These are phyloP conservation scores for Trypethelium eluteriae DNA, from an alignment of 495 filamentous ascomycete species.

Conservation along the genomic window DNA sequence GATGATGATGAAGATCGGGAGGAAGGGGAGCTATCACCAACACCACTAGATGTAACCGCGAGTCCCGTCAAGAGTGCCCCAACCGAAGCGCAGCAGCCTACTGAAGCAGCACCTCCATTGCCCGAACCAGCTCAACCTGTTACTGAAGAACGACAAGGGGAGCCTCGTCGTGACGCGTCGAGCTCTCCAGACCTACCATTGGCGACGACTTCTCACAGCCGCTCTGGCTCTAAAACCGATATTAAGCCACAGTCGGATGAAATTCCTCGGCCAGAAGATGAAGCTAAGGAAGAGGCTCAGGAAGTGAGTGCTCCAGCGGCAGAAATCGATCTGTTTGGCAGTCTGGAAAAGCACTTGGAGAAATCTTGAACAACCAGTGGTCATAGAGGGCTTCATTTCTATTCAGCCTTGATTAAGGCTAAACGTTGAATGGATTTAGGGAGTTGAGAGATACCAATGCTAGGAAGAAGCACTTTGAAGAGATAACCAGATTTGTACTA, in stretches of 20 bases:
- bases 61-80: slow-evolving; percentile 14
- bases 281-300: slow-evolving; percentile 12
- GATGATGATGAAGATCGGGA: slow-evolving; percentile 31
- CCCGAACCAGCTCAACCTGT: background rate
- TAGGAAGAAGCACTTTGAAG: background rate
- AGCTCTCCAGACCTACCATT: slow-evolving; percentile 34
- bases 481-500: background rate
- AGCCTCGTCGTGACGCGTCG: slow-evolving; percentile 19
- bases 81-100: background rate
- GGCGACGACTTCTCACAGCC: slow-evolving; percentile 27
- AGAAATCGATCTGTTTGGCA: slow-evolving; percentile 38
- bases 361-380: background rate
- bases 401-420: background rate
- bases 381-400: background rate
- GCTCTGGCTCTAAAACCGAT: slow-evolving; percentile 30
- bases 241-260: slow-evolving; percentile 13
- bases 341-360: slow-evolving; percentile 36
- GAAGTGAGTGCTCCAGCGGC: slow-evolving; percentile 30
- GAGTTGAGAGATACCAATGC: background rate
- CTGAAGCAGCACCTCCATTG: background rate
- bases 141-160: background rate
- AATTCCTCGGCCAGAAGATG: background rate
- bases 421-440: background rate
- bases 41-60: background rate
- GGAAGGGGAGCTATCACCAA: slow-evolving; percentile 23